Conservation (phyloP, 2,329 filamentous ascomycete genomes). For the Pseudogymnoascus sp. region DNA sequence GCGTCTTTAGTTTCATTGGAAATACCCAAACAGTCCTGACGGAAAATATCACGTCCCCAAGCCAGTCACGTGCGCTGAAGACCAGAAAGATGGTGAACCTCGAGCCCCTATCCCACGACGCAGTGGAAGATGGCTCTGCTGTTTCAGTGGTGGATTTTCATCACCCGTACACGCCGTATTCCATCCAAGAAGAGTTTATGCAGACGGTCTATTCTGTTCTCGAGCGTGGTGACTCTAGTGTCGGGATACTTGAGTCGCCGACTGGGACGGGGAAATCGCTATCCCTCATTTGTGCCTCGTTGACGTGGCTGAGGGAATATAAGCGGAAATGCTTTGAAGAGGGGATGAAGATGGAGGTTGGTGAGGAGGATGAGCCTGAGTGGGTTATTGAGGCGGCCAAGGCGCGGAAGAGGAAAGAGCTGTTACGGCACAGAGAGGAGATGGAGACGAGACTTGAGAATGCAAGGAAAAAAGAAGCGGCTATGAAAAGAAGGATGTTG, state of each 20-base stretch:
- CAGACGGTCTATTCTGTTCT: conserved; percentile 58
- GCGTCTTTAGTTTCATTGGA: background rate
- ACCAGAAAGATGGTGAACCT: background rate
- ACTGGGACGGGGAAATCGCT: conserved; percentile 66
- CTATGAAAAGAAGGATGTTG: conserved; percentile 39
- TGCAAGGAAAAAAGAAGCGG: conserved; percentile 50
- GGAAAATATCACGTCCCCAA: background rate
- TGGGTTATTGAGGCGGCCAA: conserved; percentile 61
- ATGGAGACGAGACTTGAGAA: conserved; percentile 52
- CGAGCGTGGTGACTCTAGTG: conserved; percentile 42
- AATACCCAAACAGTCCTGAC: background rate
- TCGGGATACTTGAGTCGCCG: conserved; percentile 67
- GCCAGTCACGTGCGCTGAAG: background rate
- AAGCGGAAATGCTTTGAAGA: conserved; percentile 40
- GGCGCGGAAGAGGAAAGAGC: conserved; percentile 46
- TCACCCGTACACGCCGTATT: conserved; percentile 64
- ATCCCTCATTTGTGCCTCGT: conserved; percentile 62
- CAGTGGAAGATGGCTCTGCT: background rate
- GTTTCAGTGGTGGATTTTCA: conserved; percentile 44
- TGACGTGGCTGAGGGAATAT: conserved; percentile 65
- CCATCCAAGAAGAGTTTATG: conserved; percentile 66
- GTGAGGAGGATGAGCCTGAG: conserved; percentile 54
- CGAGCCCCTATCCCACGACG: background rate
- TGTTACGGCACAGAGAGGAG: conserved; percentile 49
- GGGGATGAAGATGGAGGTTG: conserved; percentile 17